A percentile compares a stretch with the other conserved stretches of the same genome.
Conservation (phyloP, 179 eudicot species). For the Spergularia azorica region DNA sequence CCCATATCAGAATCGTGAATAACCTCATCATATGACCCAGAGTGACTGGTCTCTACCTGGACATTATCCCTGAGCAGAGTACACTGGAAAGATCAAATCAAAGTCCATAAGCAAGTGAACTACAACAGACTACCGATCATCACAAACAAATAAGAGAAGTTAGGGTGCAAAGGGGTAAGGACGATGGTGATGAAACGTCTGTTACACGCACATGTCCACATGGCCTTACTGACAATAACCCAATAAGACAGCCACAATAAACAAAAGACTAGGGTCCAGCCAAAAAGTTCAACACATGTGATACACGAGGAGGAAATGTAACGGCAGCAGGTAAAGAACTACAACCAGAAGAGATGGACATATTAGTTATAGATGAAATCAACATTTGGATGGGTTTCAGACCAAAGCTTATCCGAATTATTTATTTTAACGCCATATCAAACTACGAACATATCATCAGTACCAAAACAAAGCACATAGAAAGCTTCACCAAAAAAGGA, state of each 20-base stretch:
- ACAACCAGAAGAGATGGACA: neutral
- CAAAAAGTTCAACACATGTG: neutral
- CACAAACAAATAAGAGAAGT: neutral
- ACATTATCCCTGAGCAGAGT: conserved; percentile 87
- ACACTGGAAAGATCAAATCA: conserved; percentile 83
- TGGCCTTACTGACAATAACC: neutral
- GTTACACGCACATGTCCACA: neutral
- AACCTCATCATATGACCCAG: conserved; percentile 29
- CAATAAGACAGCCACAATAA: neutral
- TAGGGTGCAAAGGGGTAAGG: neutral
- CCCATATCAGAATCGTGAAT: conserved; percentile 24
- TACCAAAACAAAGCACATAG: no score
- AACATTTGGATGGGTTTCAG: no score
- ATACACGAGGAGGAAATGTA: neutral
- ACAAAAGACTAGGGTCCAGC: neutral
- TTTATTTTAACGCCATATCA: no score
- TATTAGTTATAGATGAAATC: no score
- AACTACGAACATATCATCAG: neutral
- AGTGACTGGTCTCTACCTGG: conserved; percentile 45
- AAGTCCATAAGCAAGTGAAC: conserved; percentile 62
- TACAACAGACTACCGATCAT: conserved; percentile 1
- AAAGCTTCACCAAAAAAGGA: neutral
- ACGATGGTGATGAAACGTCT: neutral
- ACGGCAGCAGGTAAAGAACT: neutral
- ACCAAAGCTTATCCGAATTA: no score